A percentile compares a stretch with the other conserved stretches of the same genome.
Evolutionary conservation across 306 rosid genomes (phyloP).

Genomic region (apple (Malus domestica)): DNA sequence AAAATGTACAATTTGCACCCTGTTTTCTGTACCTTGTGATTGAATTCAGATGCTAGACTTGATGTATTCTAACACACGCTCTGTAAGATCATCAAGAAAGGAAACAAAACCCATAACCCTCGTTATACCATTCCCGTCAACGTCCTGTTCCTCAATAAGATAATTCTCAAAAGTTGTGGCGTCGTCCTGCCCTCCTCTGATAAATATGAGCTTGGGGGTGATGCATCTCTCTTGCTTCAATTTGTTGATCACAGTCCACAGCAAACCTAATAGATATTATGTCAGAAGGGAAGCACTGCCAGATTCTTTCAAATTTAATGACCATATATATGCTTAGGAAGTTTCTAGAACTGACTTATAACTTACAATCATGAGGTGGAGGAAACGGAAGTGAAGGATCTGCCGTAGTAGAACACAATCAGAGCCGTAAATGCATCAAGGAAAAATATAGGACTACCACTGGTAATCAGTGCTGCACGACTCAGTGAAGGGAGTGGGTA

Average conservation of each 20-base stretch:
- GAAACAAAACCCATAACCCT: conserved; percentile 87
- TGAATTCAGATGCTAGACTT: conserved; percentile 28
- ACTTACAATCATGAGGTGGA: conserved; percentile 95
- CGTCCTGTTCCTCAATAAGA: conserved; percentile 94
- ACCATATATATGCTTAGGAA: neutral
- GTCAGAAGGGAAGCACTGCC: conserved; percentile 13
- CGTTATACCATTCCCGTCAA: conserved; percentile 78
- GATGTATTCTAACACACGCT: conserved; percentile 49
- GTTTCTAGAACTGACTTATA: neutral
- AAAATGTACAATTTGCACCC: neutral
- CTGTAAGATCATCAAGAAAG: conserved; percentile 61
- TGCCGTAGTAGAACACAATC: conserved; percentile 77
- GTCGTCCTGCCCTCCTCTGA: conserved; percentile 85
- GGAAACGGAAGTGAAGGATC: conserved; percentile 81
- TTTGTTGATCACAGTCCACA: conserved; percentile 67
- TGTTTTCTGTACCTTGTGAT: conserved; percentile 13
- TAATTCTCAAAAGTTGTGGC: conserved; percentile 78
- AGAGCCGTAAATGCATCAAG: conserved; percentile 90
- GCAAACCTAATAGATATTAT: conserved; percentile 50
- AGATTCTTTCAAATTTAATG: neutral
- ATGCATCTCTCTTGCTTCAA: conserved; percentile 86
- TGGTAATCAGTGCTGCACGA: conserved; percentile 89
- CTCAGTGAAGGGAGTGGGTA: conserved; percentile 88
- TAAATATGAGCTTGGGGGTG: conserved; percentile 83
- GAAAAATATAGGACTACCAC: conserved; percentile 96